Base-by-base conservation (phyloP, 163 green algal species). In the Scenedesmus sp. region DNA sequence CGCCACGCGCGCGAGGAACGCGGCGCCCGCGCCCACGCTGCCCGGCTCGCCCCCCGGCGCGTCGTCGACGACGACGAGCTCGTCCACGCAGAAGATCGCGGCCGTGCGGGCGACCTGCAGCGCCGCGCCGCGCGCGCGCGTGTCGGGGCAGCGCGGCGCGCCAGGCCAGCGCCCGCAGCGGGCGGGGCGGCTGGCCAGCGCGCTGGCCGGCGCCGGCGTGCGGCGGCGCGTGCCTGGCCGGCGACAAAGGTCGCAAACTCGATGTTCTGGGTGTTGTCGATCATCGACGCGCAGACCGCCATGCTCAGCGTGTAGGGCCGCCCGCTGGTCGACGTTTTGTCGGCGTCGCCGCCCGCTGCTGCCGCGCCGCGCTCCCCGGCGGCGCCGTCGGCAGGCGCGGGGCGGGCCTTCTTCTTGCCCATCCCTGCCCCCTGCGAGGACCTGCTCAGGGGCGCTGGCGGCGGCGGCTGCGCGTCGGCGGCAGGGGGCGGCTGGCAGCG, bases 61-160 rank as follows among this genome's bases (percentile, higher is more conserved):
- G 64, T 94, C 89, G 56, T 94, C 88, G n/a, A 92, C 81, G 15
- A 94, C 81, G 0, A 94, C 85, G 0, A 97, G 85, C 86, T 98
- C 94, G 62, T 98, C 93, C 4, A 98, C 84, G 47, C 91, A 92
- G 77, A 98, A 98, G 24, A 98, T 94, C 33, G 91, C 92, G 17
- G 92, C 91, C 24, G 92, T 88, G 6, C 94, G 85, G 0, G 92
- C 92, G 29, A 98, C 90, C 83, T 98, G 94, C 6, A 5, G 31
- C 34, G 0, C n/a, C 64, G 39, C 26, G 24, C 26, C 36, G 14
- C 18, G 11, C 24, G 47, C 26, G 5, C 24, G 66, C 64, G 33
- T 22, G 65, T 11, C 9, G 18, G 50, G 6, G 50, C 4, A n/a
- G n/a, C n/a, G n/a, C n/a, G n/a, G n/a, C n/a, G n/a, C n/a, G n/a